These are phyloP conservation scores for Punctularia strigosozonata DNA, from an alignment of 768 basidiomycete genomes.

Conservation along the genomic window DNA sequence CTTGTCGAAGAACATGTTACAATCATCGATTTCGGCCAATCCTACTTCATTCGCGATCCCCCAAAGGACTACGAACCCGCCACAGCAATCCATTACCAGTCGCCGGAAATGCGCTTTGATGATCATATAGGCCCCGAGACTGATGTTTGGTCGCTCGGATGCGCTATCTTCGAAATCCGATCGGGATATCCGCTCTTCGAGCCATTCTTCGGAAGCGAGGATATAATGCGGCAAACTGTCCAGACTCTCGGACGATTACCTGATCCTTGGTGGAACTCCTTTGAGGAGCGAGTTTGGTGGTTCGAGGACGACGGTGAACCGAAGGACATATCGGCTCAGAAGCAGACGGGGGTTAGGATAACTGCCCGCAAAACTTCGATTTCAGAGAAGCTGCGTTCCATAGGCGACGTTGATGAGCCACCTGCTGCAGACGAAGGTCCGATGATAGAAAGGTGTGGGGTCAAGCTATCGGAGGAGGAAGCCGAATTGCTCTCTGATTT, in stretches of 20 bases:
- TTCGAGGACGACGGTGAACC: constrained; percentile 26
- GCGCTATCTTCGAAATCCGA: constrained; percentile 31
- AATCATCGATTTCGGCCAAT: constrained; percentile 28
- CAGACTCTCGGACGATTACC: constrained; percentile 26
- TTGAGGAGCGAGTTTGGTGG: constrained; percentile 18
- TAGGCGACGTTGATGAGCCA: constrained; percentile 18
- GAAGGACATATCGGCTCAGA: constrained; percentile 15
- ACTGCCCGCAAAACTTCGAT: constrained; percentile 17
- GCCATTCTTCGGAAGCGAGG: constrained; percentile 20
- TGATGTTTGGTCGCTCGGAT: constrained; percentile 31
- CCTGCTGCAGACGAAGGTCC: constrained; percentile 15
- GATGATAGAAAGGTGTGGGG: constrained; percentile 23
- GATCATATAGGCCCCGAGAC: constrained; percentile 13
- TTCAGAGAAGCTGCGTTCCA: constrained; percentile 14
- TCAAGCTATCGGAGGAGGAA: constrained; percentile 17
- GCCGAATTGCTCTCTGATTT: constrained; percentile 25
- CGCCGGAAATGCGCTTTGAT: constrained; percentile 27
- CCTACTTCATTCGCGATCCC: constrained; percentile 14
- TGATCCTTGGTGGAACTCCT: constrained; percentile 29
- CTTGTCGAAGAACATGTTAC: constrained; percentile 21
- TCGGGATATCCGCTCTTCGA: constrained; percentile 30
- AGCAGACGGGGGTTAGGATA: constrained; percentile 13
- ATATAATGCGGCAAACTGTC: constrained; percentile 23
- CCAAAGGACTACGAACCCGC: constrained; percentile 19
- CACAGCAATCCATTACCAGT: constrained; percentile 20